Conservation (phyloP, 2,329 filamentous ascomycete genomes). For the Nemania bipapillata region DNA sequence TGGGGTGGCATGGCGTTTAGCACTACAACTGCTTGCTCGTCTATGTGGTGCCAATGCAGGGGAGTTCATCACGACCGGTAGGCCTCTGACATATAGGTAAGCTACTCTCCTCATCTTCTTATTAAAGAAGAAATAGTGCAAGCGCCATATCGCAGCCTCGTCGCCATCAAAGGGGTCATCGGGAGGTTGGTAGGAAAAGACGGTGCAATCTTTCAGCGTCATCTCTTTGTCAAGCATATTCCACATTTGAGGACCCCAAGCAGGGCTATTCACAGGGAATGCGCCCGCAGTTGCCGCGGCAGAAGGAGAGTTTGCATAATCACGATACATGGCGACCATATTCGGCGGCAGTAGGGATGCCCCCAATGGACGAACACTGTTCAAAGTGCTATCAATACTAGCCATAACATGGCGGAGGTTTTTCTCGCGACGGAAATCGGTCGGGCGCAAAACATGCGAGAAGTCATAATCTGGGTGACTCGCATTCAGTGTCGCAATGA, state of each 20-base stretch:
- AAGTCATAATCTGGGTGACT: constrained; percentile 98
- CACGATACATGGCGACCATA: constrained; percentile 57
- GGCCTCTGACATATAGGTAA: constrained; percentile 91
- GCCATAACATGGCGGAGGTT: constrained; percentile 84
- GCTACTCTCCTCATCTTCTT: constrained; percentile 89
- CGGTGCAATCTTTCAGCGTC: constrained; percentile 85
- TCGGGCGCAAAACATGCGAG: constrained; percentile 86
- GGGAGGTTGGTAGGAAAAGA: constrained; percentile 89
- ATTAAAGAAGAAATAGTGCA: constrained; percentile 99
- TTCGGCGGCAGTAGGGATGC: constrained; percentile 49
- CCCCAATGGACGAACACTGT: constrained; percentile 79
- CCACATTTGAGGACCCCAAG: constrained; percentile 94
- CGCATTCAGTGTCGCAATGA: constrained; percentile 96
- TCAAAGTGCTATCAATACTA: constrained; percentile 85
- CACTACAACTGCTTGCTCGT: constrained; percentile 47
- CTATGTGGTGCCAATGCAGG: constrained; percentile 48
- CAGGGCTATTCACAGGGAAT: constrained; percentile 63
- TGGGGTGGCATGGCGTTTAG: constrained; percentile 49
- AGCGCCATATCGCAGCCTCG: constrained; percentile 91
- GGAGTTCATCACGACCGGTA: constrained; percentile 72
- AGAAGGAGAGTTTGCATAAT: constrained; percentile 53
- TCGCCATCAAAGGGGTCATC: constrained; percentile 92
- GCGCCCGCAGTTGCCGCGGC: constrained; percentile 53
- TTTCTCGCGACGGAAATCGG: constrained; percentile 88
- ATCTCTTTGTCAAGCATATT: constrained; percentile 92